Evolutionary conservation across 805 yeast genomes (phyloP), one percentile per base, ranked within the genome.

Genomic region (Starmerella kuoi): DNA sequence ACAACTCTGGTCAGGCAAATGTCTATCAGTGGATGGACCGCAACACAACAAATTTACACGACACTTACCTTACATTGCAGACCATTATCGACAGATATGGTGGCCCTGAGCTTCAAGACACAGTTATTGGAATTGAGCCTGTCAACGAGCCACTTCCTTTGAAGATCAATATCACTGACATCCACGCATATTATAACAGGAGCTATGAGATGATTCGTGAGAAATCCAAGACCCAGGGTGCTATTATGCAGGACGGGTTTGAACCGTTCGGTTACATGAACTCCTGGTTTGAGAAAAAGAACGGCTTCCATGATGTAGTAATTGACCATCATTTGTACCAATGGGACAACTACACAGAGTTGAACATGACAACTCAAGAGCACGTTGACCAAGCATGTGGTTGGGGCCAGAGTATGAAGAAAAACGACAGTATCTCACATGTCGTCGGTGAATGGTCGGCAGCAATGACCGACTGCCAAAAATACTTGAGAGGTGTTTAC

Each of bases 281-380:
- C 27, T 31, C 22, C 25, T 40, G 44, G 45, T 38, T 44, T 18
- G 27, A 46, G 35, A 25, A 39, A 18, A 60, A 47, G 18, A 63
- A 66, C 46, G 69, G 64, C 58, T 76, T 77, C 76, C n/a, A n/a
- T n/a, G 76, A 79, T 55, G 81, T 84, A 41, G 73, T 81, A 22
- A 63, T 85, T 37, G 95, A 87, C 59, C 94, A 84, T 62, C 95
- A 87, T 62, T 85, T 80, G 60, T 87, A 87, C 66, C 93, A 84
- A 65, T 88, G 83, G 18, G 87, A 87, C 62, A 67, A 77, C 27
- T 63, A 68, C 22, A 74, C 67, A 35, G 80, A 83, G 62, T 67
- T 85, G 46, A 55, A 65, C 40, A 68, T 76, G 55, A 41, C 64
- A 39, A 67, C 81, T 40, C 81, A 76, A 51, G 73, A 75, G 36